Base-by-base conservation (phyloP, 164 flowering plant species). In the Vitis rupestris region DNA sequence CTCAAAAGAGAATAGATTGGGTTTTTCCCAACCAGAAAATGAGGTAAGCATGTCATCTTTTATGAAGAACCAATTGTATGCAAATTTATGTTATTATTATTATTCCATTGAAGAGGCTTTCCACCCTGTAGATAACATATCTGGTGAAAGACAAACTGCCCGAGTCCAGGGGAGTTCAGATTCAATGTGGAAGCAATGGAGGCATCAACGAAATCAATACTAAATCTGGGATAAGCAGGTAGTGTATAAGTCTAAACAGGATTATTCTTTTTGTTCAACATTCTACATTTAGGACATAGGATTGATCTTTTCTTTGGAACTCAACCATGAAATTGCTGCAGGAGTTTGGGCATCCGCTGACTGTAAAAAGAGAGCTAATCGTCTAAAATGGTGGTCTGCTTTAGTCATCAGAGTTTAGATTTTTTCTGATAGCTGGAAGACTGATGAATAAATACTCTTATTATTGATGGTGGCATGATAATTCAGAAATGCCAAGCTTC, bases 1-100 rank as follows among this genome's bases (percentile, higher is more conserved):
- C 57, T 82, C 86, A 78, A 93, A 90, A 82, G 98, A 94, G 76
- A 94, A 94, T 54, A 83, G 79, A 76, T 55, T 53, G 64, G 77
- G 70, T 65, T 59, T 72, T 61, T 75, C 81, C 70, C 87, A 77
- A 60, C 78, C 76, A 70, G 84, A 79, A 55, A 64, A 75, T 63
- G 76, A 76, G 88, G 95, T 87, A 81, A 74, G 70, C 27, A 15
- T 59, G 14, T 16, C 31, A 2, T 59, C 59, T 37, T 37, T 37
- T 63, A 15, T 44, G n/a, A 10, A n/a, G 31, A 14, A 53, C n/a
- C 4, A 1, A 23, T 1, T 61, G 50, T 14, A 14, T 16, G 19
- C 2, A 10, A 9, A 16, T 3, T 56, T 57, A 17, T 12, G 8
- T n/a, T 16, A 19, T 56, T 30, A 29, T n/a, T 7, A 54, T 59